These are phyloP conservation scores for Aspergillus sp. DNA, from an alignment of 2,329 filamentous ascomycete genomes.

Conservation along the genomic window DNA sequence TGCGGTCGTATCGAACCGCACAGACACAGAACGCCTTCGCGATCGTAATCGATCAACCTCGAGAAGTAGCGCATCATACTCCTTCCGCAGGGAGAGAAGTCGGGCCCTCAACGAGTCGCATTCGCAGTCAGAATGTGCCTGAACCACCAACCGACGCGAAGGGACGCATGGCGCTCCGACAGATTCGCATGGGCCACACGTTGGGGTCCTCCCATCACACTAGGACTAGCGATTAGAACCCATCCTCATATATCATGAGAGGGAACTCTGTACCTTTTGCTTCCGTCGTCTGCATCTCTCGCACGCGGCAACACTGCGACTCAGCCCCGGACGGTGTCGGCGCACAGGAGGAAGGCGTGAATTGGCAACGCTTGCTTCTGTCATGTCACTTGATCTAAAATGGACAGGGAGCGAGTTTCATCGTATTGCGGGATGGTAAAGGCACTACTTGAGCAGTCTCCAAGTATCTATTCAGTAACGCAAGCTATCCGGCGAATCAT, in stretches of 20 bases:
- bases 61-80: constrained; percentile 5
- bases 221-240: neutral
- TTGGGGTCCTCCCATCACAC: constrained; percentile 13
- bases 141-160: constrained; percentile 8
- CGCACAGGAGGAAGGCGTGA: constrained; percentile 10
- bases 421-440: neutral
- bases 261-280: constrained; percentile 9
- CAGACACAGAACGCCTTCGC: neutral
- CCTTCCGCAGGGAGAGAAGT: neutral
- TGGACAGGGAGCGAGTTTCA: neutral
- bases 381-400: neutral
- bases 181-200: constrained; percentile 1
- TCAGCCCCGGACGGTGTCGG: constrained; percentile 25
- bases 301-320: constrained; percentile 30
- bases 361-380: neutral
- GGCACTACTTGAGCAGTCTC: too few species aligned
- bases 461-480: too few species aligned
- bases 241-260: neutral
- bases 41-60: constrained; percentile 1
- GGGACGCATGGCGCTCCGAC: constrained; percentile 7
- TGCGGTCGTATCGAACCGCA: neutral
- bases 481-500: too few species aligned
- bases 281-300: constrained; percentile 25
- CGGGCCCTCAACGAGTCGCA: constrained; percentile 4
- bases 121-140: constrained; percentile 1